A percentile compares a stretch with the other conserved stretches of the same genome.
phyloP scores from a whole-genome alignment of 176 grass and related monocot species.

The Bolboschoenus planiculmis region DNA sequence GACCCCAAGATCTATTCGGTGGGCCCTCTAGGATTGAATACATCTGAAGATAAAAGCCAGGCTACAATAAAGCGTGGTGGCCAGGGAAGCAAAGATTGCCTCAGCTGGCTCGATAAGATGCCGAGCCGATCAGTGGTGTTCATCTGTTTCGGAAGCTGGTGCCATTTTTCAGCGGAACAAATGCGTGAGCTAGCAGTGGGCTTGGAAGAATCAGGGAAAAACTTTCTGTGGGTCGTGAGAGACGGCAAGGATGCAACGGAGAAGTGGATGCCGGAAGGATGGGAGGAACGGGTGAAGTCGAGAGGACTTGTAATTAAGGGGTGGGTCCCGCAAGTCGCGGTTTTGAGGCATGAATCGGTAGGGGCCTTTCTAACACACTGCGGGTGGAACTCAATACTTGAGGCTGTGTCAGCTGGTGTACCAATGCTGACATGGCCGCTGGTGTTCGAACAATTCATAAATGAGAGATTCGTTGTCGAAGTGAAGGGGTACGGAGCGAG shows the following conservation, averaged over 20 bases:
- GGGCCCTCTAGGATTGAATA: constrained; percentile 16
- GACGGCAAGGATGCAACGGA: not conserved
- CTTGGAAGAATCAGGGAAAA: no score
- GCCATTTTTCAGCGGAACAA: no score
- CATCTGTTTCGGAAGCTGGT: no score
- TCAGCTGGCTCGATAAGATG: no score
- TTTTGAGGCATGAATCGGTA: not conserved
- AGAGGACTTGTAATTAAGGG: constrained; percentile 3
- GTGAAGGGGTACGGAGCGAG: no score
- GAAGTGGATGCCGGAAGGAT: constrained; percentile 14
- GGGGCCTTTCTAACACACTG: constrained; percentile 15
- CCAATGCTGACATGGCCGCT: constrained; percentile 50
- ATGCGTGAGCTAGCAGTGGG: no score
- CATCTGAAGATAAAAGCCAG: not conserved
- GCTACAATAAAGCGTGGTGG: not conserved
- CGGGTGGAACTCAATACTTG: constrained; percentile 30
- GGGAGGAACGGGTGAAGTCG: not conserved
- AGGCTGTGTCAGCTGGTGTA: constrained; percentile 14
- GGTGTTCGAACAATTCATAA: constrained; percentile 33
- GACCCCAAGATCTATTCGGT: constrained; percentile 3
- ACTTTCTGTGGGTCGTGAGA: no score
- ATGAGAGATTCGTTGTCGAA: no score
- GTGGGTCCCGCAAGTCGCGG: constrained; percentile 20
- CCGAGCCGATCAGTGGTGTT: no score
- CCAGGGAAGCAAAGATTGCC: not conserved